Percentiles rank a stretch among this genome's conserved stretches.
These are phyloP conservation scores for Didymella keratinophila DNA, from an alignment of 2,329 filamentous ascomycete species.

Conservation along the genomic window DNA sequence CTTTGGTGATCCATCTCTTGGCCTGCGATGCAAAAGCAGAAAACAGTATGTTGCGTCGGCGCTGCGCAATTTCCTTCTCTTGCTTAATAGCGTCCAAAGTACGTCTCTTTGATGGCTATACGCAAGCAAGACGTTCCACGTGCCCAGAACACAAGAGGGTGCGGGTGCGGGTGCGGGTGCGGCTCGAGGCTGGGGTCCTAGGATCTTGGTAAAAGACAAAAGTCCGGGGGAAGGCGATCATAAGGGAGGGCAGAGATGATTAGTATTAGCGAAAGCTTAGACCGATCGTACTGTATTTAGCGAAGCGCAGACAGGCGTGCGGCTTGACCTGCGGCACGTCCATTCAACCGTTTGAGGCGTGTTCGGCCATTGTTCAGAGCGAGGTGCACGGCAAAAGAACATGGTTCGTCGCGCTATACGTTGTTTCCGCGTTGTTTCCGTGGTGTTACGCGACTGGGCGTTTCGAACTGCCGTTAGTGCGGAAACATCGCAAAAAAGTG, in stretches of 20 bases:
- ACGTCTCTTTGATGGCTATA: not conserved
- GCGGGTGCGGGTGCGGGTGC: not conserved
- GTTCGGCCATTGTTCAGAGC: conserved; percentile 20
- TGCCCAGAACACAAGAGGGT: not conserved
- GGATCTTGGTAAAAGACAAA: not conserved
- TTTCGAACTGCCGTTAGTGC: conserved; percentile 17
- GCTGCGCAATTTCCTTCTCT: not conserved
- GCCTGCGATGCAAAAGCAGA: not conserved
- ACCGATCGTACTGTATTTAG: not conserved
- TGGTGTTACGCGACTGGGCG: not conserved
- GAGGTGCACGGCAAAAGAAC: conserved; percentile 16
- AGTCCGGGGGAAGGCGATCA: conserved; percentile 2
- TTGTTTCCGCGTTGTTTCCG: conserved; percentile 16
- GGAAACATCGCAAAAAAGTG: not conserved
- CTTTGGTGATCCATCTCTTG: conserved; percentile 14
- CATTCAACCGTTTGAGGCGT: conserved; percentile 17
- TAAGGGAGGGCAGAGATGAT: not conserved
- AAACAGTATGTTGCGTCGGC: not conserved
- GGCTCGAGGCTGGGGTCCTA: not conserved
- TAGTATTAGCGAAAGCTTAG: not conserved
- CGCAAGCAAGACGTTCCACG: not conserved
- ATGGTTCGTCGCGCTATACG: conserved; percentile 6
- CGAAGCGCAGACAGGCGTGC: conserved; percentile 1
- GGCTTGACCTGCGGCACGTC: conserved; percentile 7
- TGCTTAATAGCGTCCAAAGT: no score